Base-by-base conservation (phyloP, 352 stramenopile species). In the Pythium insidiosum region DNA sequence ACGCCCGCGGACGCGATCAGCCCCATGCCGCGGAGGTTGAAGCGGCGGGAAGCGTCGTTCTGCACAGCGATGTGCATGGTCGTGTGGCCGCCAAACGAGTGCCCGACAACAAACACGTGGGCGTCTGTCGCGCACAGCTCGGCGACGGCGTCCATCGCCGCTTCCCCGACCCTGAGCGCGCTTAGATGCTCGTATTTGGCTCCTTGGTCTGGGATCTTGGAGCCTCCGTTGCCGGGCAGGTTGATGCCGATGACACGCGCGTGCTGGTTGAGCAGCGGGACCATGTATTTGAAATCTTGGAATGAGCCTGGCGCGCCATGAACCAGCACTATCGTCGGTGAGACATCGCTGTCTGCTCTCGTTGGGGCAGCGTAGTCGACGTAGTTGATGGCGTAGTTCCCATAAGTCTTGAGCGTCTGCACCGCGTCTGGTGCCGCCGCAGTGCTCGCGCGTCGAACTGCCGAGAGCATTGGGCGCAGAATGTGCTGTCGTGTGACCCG, bases 301-400 rank as follows among this genome's bases (percentile, higher is more conserved):
- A 73, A 69, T 37, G 59, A 73, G 0, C 71, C 71, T 16, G 71
- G 67, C 18, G 71, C 68, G 6, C 72, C 68, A 35, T 85, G 72
- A n/a, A 85, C 39, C 23, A 85, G 42, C 9, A 76, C 66, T 16
- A 79, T 33, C 4, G 67, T 73, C 31, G 53, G 42, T 0, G 54
- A 43, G 11, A 53, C 43, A 18, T 47, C 10, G 25, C 24, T 26
- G 18, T n/a, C 15, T 11, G 24, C n/a, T 36, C 40, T 48, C 29
- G 5, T 37, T 36, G 10, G 45, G 52, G 7, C 23, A 33, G n/a
- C n/a, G n/a, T 55, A 26, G 19, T 60, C 52, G 30, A 60, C 38
- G 40, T 60, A 60, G 24, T 54, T 50, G 33, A 60, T 20, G 23
- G 43, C 34, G 33, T 53, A 53, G 26, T 42, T 44, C 25, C 38